Evolutionary conservation across 106 monocot species (phyloP).

Genomic region (Dendrobium catenatum): DNA sequence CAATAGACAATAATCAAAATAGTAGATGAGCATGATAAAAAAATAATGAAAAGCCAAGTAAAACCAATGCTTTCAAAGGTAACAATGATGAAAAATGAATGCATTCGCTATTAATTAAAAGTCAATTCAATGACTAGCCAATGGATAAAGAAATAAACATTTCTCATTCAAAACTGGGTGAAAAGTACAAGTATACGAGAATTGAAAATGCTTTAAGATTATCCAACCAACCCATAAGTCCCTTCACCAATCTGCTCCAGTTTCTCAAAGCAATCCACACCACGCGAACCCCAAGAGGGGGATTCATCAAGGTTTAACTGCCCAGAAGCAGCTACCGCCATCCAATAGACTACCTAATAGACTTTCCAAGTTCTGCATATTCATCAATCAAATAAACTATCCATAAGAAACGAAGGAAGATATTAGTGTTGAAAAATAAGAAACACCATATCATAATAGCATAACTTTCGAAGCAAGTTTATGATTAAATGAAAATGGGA

Average conservation of each 20-base stretch:
- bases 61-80: not conserved
- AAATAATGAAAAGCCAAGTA: not conserved
- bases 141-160: not conserved
- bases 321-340: constrained; percentile 73
- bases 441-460: not conserved
- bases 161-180: not conserved
- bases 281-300: constrained; percentile 84
- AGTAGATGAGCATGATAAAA: not conserved
- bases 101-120: not conserved
- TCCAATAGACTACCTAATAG: constrained; percentile 25
- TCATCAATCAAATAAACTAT: not conserved
- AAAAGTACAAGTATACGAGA: not conserved
- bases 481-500: not conserved
- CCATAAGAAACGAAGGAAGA: not conserved
- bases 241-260: constrained; percentile 99
- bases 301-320: constrained; percentile 82
- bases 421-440: not conserved
- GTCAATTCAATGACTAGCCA: not conserved
- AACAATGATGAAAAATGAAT: not conserved
- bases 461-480: not conserved
- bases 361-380: not conserved
- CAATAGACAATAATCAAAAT: not conserved
- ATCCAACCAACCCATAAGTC: constrained; percentile 68
- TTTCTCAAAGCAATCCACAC: constrained; percentile 94
- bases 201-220: not conserved